Evolutionary conservation across 2,329 filamentous ascomycete species (phyloP), one percentile per base, ranked within the genome.

Genomic region (Botrytis galanthina): DNA sequence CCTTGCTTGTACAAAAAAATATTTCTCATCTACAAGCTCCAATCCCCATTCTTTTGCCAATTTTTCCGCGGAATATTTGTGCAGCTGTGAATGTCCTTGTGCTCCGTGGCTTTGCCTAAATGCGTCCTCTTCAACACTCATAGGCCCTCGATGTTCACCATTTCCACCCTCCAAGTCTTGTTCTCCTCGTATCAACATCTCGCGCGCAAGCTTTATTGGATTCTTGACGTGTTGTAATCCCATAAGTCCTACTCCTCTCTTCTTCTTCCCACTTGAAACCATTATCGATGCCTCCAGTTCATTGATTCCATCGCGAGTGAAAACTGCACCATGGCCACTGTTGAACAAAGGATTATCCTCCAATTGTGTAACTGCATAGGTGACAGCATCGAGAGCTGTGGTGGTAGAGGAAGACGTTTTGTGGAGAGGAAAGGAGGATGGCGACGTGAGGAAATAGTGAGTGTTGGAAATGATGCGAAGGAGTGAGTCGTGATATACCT

Each of bases 201-300:
- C 89, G 44, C 86, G 86, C 0, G 93, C 94, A 1, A 97, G 85
- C 68, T 89, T 84, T 74, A 97, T 91, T 0, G 94, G 94, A 80
- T 97, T 94, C 77, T 90, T 90, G n/a, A 96, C 92, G 60, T 86
- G 88, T 9, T 86, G 87, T 22, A 97, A 81, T 4, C 93, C 88
- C 83, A 93, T 93, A 9, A 94, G 89, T 4, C 93, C 93, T 0
- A 93, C 92, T 26, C 90, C 93, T 51, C 93, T 88, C 84, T 97
- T 97, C 59, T 89, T 87, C 73, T 86, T 85, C 0, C 91, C 92
- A 42, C 86, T 86, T 2, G 91, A 92, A 0, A 97, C 92, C 94
- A 97, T 97, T 70, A 97, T 88, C 14, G 90, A 93, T 1, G 93
- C 93, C 83, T 97, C 94, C 75, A 97, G 90, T 83, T 97, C 93